Evolutionary conservation across 139 green algal species (phyloP).

Genomic region (Haematococcus sp.): DNA sequence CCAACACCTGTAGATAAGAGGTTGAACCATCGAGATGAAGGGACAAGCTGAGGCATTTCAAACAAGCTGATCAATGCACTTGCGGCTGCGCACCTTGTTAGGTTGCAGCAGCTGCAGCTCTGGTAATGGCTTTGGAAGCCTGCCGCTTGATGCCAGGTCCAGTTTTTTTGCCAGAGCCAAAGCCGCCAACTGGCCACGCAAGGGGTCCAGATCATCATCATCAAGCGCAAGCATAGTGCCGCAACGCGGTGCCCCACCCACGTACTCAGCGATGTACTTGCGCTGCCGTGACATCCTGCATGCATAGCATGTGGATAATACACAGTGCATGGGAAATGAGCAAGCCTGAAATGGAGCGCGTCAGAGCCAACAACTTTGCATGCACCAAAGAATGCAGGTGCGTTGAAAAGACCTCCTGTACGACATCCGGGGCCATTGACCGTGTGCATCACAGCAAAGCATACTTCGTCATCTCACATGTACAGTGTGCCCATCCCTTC

Average conservation of each 20-base stretch:
- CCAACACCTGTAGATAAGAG: constrained; percentile 12
- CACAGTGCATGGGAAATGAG: too few relatives aligned
- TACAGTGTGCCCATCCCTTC: constrained; percentile 67
- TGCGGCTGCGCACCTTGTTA: constrained; percentile 35
- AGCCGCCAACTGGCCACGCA: constrained; percentile 30
- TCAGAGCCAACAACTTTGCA: too few relatives aligned
- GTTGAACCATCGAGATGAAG: too few relatives aligned
- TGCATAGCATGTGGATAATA: too few relatives aligned
- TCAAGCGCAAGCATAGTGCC: constrained; percentile 59
- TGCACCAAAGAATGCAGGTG: too few relatives aligned
- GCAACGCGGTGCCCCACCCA: constrained; percentile 31
- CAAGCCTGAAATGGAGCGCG: too few relatives aligned
- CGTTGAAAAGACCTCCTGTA: too few relatives aligned
- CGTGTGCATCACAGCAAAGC: neutral
- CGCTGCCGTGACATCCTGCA: constrained; percentile 17
- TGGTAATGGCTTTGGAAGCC: constrained; percentile 17
- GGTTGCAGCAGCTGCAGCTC: constrained; percentile 45
- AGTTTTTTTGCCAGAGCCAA: constrained; percentile 28
- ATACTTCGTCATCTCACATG: constrained; percentile 30
- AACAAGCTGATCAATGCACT: neutral
- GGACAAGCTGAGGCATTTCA: neutral
- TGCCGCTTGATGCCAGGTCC: constrained; percentile 14
- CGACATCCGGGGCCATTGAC: too few relatives aligned
- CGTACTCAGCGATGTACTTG: constrained; percentile 49
- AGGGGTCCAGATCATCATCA: constrained; percentile 46